Conservation (phyloP, 2,329 filamentous ascomycete species). For the Hymenoscyphus fructigenus region DNA sequence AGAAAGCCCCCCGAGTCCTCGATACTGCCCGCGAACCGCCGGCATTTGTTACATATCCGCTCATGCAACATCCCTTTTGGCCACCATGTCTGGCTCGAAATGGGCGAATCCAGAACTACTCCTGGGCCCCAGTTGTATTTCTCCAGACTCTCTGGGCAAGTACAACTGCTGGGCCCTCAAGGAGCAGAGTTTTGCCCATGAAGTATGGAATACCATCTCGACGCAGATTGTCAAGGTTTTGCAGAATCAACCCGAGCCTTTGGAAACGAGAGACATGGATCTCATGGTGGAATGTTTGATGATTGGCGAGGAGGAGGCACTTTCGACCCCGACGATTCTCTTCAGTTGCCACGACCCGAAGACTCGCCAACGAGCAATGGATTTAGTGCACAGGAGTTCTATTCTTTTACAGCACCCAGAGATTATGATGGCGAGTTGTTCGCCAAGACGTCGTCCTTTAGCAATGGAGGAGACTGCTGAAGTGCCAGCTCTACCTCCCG, state of each 20-base stretch:
- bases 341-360: conserved; percentile 19
- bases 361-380: conserved; percentile 20
- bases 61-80: conserved; percentile 2
- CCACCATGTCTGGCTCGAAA: conserved; percentile 11
- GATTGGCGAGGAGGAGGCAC: conserved; percentile 14
- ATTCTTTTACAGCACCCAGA: conserved; percentile 17
- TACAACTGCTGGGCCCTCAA: conserved; percentile 23
- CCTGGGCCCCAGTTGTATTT: conserved; percentile 11
- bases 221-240: conserved; percentile 16
- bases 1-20: not conserved
- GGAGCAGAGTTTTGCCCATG: conserved; percentile 22
- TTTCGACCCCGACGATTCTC: conserved; percentile 18
- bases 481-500: conserved; percentile 12
- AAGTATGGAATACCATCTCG: conserved; percentile 18
- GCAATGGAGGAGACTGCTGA: conserved; percentile 14
- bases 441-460: conserved; percentile 7
- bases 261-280: conserved; percentile 18
- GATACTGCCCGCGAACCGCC: not conserved
- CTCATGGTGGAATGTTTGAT: conserved; percentile 24
- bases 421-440: conserved; percentile 19
- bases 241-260: conserved; percentile 15
- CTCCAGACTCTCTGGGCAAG: conserved; percentile 12
- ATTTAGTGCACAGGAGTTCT: conserved; percentile 13
- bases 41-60: conserved; percentile 8
- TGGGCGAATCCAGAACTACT: conserved; percentile 21